Base-by-base conservation (phyloP, 768 basidiomycete species). In the Russula sp. region DNA sequence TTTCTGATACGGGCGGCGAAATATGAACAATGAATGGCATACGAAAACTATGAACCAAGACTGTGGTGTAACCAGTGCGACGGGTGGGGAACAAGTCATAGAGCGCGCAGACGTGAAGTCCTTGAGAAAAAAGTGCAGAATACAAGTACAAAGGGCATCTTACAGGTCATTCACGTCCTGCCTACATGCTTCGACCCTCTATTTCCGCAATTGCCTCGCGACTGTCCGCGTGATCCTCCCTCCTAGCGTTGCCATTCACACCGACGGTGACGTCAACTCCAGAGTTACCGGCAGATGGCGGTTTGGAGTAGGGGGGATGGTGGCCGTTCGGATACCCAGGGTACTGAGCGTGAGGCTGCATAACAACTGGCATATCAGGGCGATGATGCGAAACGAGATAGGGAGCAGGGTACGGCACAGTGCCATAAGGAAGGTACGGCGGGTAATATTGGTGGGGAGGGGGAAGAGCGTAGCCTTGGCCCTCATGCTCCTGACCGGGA, bases 361-460 rank as follows among this genome's bases (percentile, higher is more conserved):
- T 66, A 50, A 57, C 57, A 36, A 68, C 62, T 48, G 56, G 63
- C 63, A 63, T 40, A 38, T 64, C 66, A 57, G 79, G 74, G 61
- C 78, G 76, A 64, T 72, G 76, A 56, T 76, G 60, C 40, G 66
- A 75, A 65, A 82, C 74, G 73, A 83, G 75, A 72, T 82, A 83
- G 32, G 78, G 79, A n/a, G 75, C 72, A 3, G 73, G 67, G 70
- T 81, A 83, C 61, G 78, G 77, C 73, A 80, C 77, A 26, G 80
- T 73, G 61, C 79, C 76, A 66, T 79, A 79, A 55, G 79, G 77
- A 52, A 83, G 73, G 69, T 81, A 80, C 64, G 80, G 75, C 63
- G 79, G 77, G 69, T 80, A 81, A 72, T 78, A 81, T 67, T 79
- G 64, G 20, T 60, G 77, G 51, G 78, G 71, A 55, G 64, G 72